phyloP scores from a whole-genome alignment of 345 rosid species.

The Citrus hindsii region DNA sequence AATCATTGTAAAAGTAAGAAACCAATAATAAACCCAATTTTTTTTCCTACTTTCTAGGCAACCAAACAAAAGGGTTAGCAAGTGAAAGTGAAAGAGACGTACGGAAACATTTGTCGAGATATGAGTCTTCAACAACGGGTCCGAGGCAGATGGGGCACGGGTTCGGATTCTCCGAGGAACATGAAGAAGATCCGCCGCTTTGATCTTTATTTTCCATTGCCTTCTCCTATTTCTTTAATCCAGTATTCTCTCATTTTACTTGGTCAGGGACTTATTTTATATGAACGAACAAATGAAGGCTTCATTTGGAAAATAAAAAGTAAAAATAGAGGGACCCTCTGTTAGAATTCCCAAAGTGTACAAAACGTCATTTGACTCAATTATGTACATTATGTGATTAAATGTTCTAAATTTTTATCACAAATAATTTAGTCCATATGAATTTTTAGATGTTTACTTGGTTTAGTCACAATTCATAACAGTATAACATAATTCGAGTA shows the following conservation, averaged over 20 bases:
- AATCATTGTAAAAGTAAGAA: background rate
- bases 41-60: background rate
- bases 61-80: background rate
- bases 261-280: background rate
- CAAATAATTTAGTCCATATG: no score
- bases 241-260: background rate
- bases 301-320: no score
- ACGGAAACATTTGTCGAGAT: constrained; percentile 89
- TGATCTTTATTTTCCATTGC: background rate
- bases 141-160: constrained; percentile 89
- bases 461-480: background rate
- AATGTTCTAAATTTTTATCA: no score
- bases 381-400: no score
- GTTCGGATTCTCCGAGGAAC: constrained; percentile 20
- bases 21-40: background rate
- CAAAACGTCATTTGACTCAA: no score
- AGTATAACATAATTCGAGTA: background rate
- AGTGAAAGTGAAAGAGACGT: constrained; percentile 18
- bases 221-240: background rate
- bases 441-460: background rate
- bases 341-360: no score
- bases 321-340: no score
- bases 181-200: constrained; percentile 3
- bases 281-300: background rate
- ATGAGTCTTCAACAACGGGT: constrained; percentile 49